Conservation (phyloP, 176 grass and related monocot genomes). For the Carex cristatella region DNA sequence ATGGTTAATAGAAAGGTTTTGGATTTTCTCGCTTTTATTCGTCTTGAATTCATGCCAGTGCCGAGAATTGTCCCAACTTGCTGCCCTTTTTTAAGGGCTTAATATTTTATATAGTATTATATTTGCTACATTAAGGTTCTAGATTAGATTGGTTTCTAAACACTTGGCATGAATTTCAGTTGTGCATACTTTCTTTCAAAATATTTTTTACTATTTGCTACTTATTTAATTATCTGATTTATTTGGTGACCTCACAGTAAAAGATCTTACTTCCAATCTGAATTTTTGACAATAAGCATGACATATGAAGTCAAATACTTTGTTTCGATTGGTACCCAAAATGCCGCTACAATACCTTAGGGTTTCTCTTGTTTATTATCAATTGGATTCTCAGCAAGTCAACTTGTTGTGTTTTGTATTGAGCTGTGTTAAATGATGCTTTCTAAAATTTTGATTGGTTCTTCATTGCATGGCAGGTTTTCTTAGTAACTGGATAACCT, state of each 20-base stretch:
- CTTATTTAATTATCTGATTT: neutral
- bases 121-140: conserved; percentile 6
- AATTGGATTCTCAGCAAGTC: neutral
- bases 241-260: neutral
- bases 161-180: neutral
- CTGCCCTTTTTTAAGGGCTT: conserved; percentile 7
- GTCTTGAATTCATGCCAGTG: neutral
- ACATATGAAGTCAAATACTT: neutral
- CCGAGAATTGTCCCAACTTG: conserved; percentile 5
- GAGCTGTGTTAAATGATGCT: neutral
- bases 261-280: neutral
- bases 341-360: neutral
- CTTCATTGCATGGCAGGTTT: neutral
- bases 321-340: neutral
- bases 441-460: neutral
- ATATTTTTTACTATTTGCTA: neutral
- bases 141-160: neutral
- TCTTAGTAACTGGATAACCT: neutral
- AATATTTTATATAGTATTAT: conserved; percentile 7
- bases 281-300: neutral
- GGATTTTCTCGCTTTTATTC: neutral
- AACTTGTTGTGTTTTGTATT: neutral
- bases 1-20: neutral
- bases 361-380: neutral
- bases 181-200: neutral